phyloP scores from a whole-genome alignment of 140 eudicot genomes.

The Oenanthe javanica region DNA sequence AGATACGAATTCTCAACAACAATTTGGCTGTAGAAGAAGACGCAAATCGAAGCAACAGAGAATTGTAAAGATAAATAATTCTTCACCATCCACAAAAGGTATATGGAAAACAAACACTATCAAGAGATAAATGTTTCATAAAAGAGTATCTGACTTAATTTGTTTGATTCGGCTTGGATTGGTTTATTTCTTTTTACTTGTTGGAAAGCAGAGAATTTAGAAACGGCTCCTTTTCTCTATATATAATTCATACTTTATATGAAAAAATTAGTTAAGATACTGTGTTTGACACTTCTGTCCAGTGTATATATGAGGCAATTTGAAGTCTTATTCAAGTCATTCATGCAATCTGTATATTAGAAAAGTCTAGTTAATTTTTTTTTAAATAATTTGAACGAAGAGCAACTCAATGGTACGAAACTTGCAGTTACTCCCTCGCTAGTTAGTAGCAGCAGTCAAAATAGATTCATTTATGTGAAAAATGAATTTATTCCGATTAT shows the following conservation, averaged over 20 bases:
- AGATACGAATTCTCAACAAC: conserved; percentile 19
- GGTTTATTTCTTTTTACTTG: conserved; percentile 15
- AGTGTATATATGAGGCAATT: neutral
- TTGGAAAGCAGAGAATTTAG: conserved; percentile 15
- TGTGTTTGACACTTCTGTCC: neutral
- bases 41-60: conserved; percentile 42
- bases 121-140: conserved; percentile 26
- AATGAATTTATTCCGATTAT: too few relatives aligned
- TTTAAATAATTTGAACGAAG: neutral
- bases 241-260: neutral
- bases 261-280: neutral
- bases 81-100: conserved; percentile 58
- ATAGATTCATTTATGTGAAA: neutral
- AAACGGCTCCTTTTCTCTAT: neutral
- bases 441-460: neutral
- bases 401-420: neutral
- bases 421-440: neutral
- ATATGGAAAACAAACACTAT: conserved; percentile 47
- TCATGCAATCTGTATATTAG: neutral
- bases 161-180: neutral
- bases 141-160: neutral
- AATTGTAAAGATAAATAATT: conserved; percentile 57
- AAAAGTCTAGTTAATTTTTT: neutral
- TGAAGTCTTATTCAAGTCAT: neutral
- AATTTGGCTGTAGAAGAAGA: conserved; percentile 23